Percentiles rank a stretch among this genome's conserved stretches.
These are phyloP conservation scores for Phaseolus lunatus DNA, from an alignment of 306 rosid genomes.

Conservation along the genomic window DNA sequence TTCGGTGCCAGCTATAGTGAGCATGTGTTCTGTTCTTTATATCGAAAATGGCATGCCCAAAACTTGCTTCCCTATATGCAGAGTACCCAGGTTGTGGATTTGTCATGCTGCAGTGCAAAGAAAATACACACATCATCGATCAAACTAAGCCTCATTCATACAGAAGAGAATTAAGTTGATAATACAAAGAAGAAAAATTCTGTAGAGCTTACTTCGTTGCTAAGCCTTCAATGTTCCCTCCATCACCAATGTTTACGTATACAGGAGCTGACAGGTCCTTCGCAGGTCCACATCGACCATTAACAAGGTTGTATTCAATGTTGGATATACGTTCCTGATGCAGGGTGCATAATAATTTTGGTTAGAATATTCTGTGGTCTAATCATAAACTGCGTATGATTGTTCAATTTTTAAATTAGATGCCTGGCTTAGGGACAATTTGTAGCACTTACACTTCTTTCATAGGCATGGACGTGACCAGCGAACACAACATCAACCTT, in stretches of 20 bases:
- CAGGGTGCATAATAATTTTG: background rate
- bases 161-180: background rate
- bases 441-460: slow-evolving; percentile 62
- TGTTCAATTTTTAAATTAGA: background rate
- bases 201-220: slow-evolving; percentile 60
- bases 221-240: slow-evolving; percentile 82
- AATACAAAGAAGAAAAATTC: background rate
- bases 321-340: slow-evolving; percentile 77
- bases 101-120: slow-evolving; percentile 57
- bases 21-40: slow-evolving; percentile 82
- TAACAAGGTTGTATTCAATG: slow-evolving; percentile 61
- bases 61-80: slow-evolving; percentile 74
- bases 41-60: slow-evolving; percentile 71
- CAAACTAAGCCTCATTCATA: background rate
- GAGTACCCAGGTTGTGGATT: slow-evolving; percentile 78
- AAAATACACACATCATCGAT: background rate
- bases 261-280: slow-evolving; percentile 76
- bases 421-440: background rate
- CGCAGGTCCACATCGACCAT: slow-evolving; percentile 63
- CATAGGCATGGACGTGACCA: slow-evolving; percentile 89
- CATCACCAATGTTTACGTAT: slow-evolving; percentile 80
- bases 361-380: too few relatives aligned
- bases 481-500: slow-evolving; percentile 75
- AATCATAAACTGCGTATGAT: too few relatives aligned
- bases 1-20: slow-evolving; percentile 70